phyloP scores from a whole-genome alignment of 176 grass and related monocot genomes.

The Aegilops tauschii region DNA sequence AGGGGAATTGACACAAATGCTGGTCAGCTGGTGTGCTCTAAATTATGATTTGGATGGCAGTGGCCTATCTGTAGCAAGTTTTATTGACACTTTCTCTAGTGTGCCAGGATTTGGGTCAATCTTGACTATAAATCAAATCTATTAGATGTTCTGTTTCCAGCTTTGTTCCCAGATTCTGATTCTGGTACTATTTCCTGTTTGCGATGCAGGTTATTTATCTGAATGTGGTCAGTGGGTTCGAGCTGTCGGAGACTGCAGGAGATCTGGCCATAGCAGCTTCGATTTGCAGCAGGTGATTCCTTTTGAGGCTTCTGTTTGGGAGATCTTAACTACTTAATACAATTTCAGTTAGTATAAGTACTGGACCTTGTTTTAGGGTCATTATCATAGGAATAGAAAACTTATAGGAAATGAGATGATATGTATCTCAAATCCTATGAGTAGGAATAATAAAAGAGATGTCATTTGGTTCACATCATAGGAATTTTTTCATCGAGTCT shows the following conservation, averaged over 20 bases:
- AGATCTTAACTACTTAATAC: background rate
- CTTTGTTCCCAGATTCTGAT: slow-evolving; percentile 10
- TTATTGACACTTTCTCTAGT: background rate
- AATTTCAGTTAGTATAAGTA: background rate
- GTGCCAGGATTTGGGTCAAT: slow-evolving; percentile 12
- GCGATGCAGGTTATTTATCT: slow-evolving; percentile 70
- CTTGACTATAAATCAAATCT: background rate
- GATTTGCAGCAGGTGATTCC: slow-evolving; percentile 90
- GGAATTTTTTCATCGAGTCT: no score
- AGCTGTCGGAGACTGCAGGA: slow-evolving; percentile 84
- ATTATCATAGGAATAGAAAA: no score
- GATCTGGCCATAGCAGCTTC: slow-evolving; percentile 90
- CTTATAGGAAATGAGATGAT: no score
- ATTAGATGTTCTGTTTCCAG: background rate
- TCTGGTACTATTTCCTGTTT: slow-evolving; percentile 26
- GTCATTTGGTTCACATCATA: no score
- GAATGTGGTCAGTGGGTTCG: slow-evolving; percentile 88
- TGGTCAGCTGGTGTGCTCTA: slow-evolving; percentile 4
- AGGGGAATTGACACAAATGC: background rate
- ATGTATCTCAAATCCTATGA: no score
- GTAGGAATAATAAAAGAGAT: no score
- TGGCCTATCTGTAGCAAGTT: background rate
- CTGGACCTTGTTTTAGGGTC: background rate
- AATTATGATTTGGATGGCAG: background rate
- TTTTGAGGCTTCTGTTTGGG: slow-evolving; percentile 18